A percentile compares a stretch with the other conserved stretches of the same genome.
Conservation (phyloP, 73 alveolate genomes). For the Paramecium biaurelia region DNA sequence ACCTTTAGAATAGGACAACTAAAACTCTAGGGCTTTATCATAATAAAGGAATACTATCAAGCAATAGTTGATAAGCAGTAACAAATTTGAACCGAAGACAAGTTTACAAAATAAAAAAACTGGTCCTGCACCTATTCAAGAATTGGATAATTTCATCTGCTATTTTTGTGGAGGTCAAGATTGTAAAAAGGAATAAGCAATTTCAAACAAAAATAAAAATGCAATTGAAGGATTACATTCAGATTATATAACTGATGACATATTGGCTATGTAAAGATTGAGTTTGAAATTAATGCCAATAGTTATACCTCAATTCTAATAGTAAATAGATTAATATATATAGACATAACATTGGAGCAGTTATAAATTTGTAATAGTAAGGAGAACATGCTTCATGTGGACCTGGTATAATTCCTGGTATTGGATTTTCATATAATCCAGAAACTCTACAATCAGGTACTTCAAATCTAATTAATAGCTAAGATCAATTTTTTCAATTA, state of each 20-base stretch:
- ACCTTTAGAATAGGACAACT: not conserved
- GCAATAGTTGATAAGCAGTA: not conserved
- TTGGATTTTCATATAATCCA: constrained; percentile 75
- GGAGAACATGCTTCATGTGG: constrained; percentile 86
- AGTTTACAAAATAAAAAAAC: not conserved
- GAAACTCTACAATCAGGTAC: constrained; percentile 56
- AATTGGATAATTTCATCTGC: constrained; percentile 52
- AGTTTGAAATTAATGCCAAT: constrained; percentile 19
- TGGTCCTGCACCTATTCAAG: not conserved
- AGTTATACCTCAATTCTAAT: constrained; percentile 52
- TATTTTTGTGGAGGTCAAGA: constrained; percentile 55
- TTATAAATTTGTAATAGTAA: constrained; percentile 68
- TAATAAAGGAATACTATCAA: not conserved
- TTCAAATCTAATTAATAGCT: not conserved
- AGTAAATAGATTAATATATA: not conserved
- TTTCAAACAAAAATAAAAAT: constrained; percentile 54
- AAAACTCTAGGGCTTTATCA: not conserved
- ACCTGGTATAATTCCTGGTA: constrained; percentile 56
- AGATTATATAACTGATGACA: constrained; percentile 73
- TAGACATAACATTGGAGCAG: constrained; percentile 57
- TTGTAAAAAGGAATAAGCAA: constrained; percentile 64
- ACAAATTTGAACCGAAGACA: not conserved
- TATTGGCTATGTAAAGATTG: constrained; percentile 74
- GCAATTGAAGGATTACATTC: constrained; percentile 76
- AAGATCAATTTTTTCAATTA: constrained; percentile 62